Percentiles rank a stretch among this genome's conserved stretches.
Evolutionary conservation across 345 rosid genomes (phyloP).

Genomic region (Eucalyptus cloeziana): DNA sequence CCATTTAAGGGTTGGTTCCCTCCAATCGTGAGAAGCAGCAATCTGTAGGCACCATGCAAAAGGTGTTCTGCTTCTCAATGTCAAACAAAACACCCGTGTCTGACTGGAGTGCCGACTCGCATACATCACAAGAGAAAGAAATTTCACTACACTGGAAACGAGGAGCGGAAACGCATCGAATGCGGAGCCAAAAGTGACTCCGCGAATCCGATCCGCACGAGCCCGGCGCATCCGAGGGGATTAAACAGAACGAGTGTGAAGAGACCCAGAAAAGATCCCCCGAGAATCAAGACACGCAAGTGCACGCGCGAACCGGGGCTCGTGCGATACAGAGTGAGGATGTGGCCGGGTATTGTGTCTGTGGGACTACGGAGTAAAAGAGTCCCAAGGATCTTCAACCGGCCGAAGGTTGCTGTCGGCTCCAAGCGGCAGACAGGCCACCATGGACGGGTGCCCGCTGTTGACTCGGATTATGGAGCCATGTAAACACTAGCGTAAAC

Average conservation of each 20-base stretch:
- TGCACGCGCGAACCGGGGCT: not conserved
- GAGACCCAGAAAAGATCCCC: not conserved
- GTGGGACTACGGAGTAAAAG: not conserved
- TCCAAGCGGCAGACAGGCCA: not conserved
- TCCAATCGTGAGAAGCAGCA: not conserved
- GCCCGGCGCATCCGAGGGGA: not conserved
- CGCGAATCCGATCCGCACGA: not conserved
- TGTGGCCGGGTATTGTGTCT: not conserved
- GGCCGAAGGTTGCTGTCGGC: not conserved
- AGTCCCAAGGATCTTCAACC: not conserved
- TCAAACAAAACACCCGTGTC: not conserved
- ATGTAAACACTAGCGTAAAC: not conserved
- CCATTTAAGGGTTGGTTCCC: constrained; percentile 10
- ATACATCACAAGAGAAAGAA: not conserved
- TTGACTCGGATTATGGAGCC: not conserved
- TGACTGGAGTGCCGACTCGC: not conserved
- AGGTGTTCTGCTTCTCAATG: not conserved
- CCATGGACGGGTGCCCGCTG: not conserved
- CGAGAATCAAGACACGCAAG: not conserved
- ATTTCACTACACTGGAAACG: not conserved
- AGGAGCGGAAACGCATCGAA: not conserved
- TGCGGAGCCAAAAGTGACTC: not conserved
- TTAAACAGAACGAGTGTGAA: not conserved
- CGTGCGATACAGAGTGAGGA: not conserved
- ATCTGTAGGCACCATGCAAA: not conserved